Conservation (phyloP, 179 eudicot species). For the Spergularia azorica region DNA sequence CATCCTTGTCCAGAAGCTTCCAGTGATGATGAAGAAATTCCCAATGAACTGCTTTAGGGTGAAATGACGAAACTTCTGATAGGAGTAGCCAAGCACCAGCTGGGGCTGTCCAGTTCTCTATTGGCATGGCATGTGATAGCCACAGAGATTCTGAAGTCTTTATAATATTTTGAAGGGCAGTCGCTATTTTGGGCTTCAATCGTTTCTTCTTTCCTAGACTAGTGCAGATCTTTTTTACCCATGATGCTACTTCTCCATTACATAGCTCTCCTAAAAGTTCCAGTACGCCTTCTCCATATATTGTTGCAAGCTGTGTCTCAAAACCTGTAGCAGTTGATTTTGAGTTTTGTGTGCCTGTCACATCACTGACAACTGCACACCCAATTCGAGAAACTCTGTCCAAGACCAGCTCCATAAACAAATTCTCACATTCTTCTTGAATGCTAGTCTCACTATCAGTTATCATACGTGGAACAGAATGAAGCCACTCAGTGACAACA, state of each 20-base stretch:
- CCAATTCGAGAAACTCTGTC: conserved; percentile 70
- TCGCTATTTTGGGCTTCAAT: conserved; percentile 62
- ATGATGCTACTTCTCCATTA: conserved; percentile 78
- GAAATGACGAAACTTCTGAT: conserved; percentile 79
- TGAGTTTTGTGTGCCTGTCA: conserved; percentile 22
- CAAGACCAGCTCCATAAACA: conserved; percentile 78
- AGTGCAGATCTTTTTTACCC: conserved; percentile 86
- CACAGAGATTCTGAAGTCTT: conserved; percentile 71
- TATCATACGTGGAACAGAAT: conserved; percentile 80
- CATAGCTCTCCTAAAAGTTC: conserved; percentile 63
- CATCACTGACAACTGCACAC: conserved; percentile 25
- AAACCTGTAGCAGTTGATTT: conserved; percentile 31
- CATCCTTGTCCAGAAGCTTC: conserved; percentile 81
- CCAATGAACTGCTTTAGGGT: conserved; percentile 81
- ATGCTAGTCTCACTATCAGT: conserved; percentile 89
- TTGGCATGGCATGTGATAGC: conserved; percentile 65
- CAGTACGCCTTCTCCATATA: conserved; percentile 63
- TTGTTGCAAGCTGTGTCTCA: conserved; percentile 41
- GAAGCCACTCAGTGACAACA: conserved; percentile 87
- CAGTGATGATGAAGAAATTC: conserved; percentile 92
- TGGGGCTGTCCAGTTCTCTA: conserved; percentile 97
- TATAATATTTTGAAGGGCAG: conserved; percentile 79
- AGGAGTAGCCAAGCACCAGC: conserved; percentile 95
- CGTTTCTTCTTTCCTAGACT: conserved; percentile 85
- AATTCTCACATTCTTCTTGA: conserved; percentile 93